phyloP scores from a whole-genome alignment of 2,329 filamentous ascomycete species.

The Trichophyton equinum region DNA sequence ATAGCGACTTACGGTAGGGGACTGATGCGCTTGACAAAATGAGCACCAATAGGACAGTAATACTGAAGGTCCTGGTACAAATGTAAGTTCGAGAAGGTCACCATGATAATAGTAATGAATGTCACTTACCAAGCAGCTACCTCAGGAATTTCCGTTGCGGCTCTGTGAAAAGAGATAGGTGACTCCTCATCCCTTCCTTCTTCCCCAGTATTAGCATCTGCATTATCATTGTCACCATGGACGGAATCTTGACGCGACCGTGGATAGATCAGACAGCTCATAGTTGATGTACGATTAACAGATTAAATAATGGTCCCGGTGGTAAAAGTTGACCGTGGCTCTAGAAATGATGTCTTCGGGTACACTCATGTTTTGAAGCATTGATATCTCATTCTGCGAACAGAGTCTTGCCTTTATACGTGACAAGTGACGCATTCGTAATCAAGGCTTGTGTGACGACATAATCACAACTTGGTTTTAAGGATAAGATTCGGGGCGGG shows the following conservation, averaged over 20 bases:
- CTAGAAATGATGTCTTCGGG: background rate
- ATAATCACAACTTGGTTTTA: background rate
- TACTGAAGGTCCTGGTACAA: background rate
- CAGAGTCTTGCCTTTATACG: background rate
- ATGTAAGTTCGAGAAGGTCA: background rate
- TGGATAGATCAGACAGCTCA: background rate
- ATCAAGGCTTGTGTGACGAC: background rate
- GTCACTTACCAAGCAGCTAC: background rate
- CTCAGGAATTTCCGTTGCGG: too few relatives aligned
- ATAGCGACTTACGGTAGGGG: background rate
- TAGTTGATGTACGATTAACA: background rate
- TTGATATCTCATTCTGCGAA: background rate
- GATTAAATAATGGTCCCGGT: background rate
- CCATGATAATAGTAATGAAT: background rate
- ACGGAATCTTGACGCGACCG: background rate
- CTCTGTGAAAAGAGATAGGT: too few relatives aligned
- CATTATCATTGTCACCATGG: background rate
- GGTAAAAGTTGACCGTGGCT: background rate
- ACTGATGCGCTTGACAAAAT: background rate
- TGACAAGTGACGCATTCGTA: background rate
- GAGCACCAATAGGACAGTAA: background rate
- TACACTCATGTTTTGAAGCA: background rate
- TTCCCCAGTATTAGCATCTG: too few relatives aligned
- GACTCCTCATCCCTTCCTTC: too few relatives aligned
- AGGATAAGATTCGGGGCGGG: background rate